phyloP scores from a whole-genome alignment of 2,329 filamentous ascomycete species.

The Epichloe sylvatica region DNA sequence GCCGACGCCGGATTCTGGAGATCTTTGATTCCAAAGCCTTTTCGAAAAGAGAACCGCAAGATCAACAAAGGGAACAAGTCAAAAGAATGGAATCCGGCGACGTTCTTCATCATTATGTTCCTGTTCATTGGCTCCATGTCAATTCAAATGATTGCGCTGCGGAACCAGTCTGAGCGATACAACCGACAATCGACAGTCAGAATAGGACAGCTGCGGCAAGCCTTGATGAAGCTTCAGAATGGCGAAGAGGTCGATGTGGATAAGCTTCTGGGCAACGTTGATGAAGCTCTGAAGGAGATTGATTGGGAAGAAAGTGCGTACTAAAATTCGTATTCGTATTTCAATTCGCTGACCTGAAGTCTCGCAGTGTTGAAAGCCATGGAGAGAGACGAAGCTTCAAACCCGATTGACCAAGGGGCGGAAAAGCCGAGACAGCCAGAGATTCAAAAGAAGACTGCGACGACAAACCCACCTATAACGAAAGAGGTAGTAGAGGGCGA shows the following conservation, averaged over 20 bases:
- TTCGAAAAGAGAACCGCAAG: conserved; percentile 32
- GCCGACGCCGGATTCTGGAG: conserved; percentile 52
- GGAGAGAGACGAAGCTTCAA: conserved; percentile 45
- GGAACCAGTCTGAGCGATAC: conserved; percentile 59
- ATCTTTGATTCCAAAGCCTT: conserved; percentile 53
- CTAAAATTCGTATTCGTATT: neutral
- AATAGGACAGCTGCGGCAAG: conserved; percentile 62
- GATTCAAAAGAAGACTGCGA: neutral
- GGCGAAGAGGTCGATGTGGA: conserved; percentile 79
- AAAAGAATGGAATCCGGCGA: conserved; percentile 66
- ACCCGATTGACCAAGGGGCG: conserved; percentile 18
- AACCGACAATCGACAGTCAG: conserved; percentile 65
- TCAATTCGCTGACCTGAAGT: conserved; percentile 7
- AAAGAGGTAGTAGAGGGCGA: conserved; percentile 4
- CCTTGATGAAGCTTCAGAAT: conserved; percentile 53
- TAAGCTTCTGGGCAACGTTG: conserved; percentile 57
- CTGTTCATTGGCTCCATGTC: conserved; percentile 87
- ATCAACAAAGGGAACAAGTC: conserved; percentile 28
- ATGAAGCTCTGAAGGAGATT: conserved; percentile 57
- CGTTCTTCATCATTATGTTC: conserved; percentile 70
- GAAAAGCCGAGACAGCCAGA: conserved; percentile 2
- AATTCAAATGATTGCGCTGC: conserved; percentile 77
- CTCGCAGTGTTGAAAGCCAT: conserved; percentile 48
- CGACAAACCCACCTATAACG: conserved; percentile 4
- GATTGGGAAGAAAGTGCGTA: conserved; percentile 75